Percentiles rank a stretch among this genome's conserved stretches.
Evolutionary conservation across 2,329 filamentous ascomycete genomes (phyloP).

Genomic region (Escovopsis weberi): DNA sequence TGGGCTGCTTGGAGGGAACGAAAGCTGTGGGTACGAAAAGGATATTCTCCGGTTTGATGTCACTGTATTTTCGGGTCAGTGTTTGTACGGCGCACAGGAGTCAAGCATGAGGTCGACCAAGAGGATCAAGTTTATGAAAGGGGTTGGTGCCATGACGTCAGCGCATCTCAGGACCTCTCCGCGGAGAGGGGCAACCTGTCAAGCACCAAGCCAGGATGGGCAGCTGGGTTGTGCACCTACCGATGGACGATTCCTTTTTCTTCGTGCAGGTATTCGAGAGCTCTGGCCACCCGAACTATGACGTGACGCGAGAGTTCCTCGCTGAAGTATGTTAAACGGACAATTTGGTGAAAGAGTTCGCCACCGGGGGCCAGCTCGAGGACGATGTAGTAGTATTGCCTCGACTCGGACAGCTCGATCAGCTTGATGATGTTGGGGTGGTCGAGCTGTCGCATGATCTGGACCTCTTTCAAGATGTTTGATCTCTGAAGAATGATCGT

Average conservation of each 20-base stretch:
- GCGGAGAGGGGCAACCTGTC: conserved; percentile 1
- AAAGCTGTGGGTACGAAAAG: conserved; percentile 80
- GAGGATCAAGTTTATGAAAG: conserved; percentile 5
- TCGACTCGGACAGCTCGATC: conserved; percentile 83
- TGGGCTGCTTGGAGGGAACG: conserved; percentile 63
- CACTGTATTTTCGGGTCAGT: conserved; percentile 51
- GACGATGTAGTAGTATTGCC: conserved; percentile 94
- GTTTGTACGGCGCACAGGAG: too few relatives aligned
- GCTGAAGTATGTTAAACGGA: conserved; percentile 95
- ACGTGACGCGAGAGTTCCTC: conserved; percentile 90
- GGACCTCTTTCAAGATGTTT: conserved; percentile 96
- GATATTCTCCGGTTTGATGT: conserved; percentile 97
- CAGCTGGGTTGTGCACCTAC: too few relatives aligned
- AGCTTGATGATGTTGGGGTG: conserved; percentile 94
- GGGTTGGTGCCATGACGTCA: conserved; percentile 14
- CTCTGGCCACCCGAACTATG: conserved; percentile 88
- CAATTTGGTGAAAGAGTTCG: conserved; percentile 96
- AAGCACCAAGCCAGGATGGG: conserved; percentile 4
- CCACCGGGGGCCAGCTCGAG: conserved; percentile 89
- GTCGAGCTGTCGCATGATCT: conserved; percentile 94
- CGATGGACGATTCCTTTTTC: conserved; percentile 92
- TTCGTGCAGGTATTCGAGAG: conserved; percentile 86
- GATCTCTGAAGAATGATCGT: conserved; percentile 51
- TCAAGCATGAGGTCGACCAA: conserved; percentile 4
- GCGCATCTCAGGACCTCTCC: background rate